These are phyloP conservation scores for Russula sp. DNA, from an alignment of 768 basidiomycete genomes.

Conservation along the genomic window DNA sequence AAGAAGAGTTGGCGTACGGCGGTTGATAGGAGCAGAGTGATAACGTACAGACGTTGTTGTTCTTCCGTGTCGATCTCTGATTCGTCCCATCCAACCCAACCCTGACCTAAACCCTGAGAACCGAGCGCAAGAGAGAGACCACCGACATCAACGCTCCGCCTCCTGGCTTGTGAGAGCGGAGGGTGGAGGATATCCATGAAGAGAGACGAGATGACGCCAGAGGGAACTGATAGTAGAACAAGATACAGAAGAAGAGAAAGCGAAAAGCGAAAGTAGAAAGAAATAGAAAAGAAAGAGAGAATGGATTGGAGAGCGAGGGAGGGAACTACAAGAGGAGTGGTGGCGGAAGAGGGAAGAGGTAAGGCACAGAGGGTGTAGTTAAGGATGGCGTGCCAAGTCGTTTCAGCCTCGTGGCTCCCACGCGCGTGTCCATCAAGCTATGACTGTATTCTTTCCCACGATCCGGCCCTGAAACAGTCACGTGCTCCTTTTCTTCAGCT, in stretches of 20 bases:
- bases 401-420: constrained; percentile 23
- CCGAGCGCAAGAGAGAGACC: constrained; percentile 79
- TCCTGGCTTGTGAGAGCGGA: constrained; percentile 36
- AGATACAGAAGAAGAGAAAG: neutral
- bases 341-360: no score
- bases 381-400: constrained; percentile 1
- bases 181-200: constrained; percentile 23
- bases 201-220: constrained; percentile 3
- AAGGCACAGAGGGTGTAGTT: constrained; percentile 9
- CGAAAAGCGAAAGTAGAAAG: neutral
- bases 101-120: constrained; percentile 59
- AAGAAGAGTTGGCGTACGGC: neutral
- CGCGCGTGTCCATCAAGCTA: constrained; percentile 1
- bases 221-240: constrained; percentile 1
- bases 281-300: neutral
- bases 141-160: constrained; percentile 86
- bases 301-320: neutral
- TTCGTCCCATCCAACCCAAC: constrained; percentile 61
- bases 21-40: neutral
- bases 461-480: neutral
- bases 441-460: constrained; percentile 18
- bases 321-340: neutral
- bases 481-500: neutral
- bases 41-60: constrained; percentile 50
- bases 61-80: constrained; percentile 39